Evolutionary conservation across 2,329 filamentous ascomycete genomes (phyloP), one percentile per base, ranked within the genome.

Genomic region (Colletotrichum tropicale): DNA sequence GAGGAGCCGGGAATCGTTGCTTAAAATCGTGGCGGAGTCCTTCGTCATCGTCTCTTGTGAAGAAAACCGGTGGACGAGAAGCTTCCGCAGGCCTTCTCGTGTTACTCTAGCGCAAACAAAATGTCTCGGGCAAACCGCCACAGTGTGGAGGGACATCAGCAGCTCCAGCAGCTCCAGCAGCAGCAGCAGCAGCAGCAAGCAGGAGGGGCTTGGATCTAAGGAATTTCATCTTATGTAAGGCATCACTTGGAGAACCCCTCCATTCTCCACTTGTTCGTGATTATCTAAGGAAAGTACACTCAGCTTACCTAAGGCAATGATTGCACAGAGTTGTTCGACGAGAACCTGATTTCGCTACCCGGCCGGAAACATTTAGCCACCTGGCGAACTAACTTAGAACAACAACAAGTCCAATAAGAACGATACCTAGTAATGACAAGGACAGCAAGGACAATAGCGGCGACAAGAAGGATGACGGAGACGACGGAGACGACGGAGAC

Each of bases 61-160:
- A 75, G 71, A 70, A 61, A 75, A 60, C 70, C 15, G 70, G 32
- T 69, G 73, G 73, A 75, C n/a, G 61, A 71, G 61, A 74, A 38
- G 30, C 62, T 69, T 70, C 60, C 34, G 65, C 52, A 70, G 74
- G 58, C 10, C 61, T 64, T 43, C 60, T 76, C 61, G 60, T 75
- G 74, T 70, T 61, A 48, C 65, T 66, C 55, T 76, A 76, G 74
- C 61, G 71, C 71, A 48, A 30, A 48, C 70, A 68, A 5, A 75
- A 60, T 75, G 74, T 76, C 74, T 76, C 71, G 74, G 74, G 28
- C 74, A 30, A 36, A 52, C 66, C 74, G 74, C 71, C 66, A 75
- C 52, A 62, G 58, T 52, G 61, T 36, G 61, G 38, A 71, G 55
- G 70, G 36, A 15, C 21, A 43, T 6, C 38, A 48, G 38, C 38